Base-by-base conservation (phyloP, 2,329 filamentous ascomycete species). In the Phaeomoniella chlamydospora region DNA sequence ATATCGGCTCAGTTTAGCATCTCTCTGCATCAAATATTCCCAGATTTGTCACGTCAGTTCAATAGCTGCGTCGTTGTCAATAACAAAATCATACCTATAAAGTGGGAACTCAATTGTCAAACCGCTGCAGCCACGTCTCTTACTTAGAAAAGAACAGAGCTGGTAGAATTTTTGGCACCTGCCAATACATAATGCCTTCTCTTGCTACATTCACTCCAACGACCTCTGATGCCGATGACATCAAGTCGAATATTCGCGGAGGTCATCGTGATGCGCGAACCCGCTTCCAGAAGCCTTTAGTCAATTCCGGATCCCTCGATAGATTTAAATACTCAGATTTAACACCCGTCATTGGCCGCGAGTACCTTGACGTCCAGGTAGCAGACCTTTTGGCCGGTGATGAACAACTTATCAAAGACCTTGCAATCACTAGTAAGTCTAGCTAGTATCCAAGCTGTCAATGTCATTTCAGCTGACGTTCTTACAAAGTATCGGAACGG, bases 381-480 rank as follows among this genome's bases (percentile, higher is more conserved):
- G n/a, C 22, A 26, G 22, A 26, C 9, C 22, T 26, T 26, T n/a
- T 26, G 22, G 22, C 22, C 22, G 22, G 22, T 26, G 22, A 26
- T 0, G 75, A 82, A 36, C 69, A 74, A 31, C 57, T 79, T 14
- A 50, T 82, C 15, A 66, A 72, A 1, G 78, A 82, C 45, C 59
- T 84, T 0, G 78, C 75, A 22, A 74, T 80, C 40, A 77, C 72
- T 1, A 68, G 74, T 79, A 56, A 44, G 61, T 40, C 4, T 12
- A 11, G 6, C 5, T 5, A 37, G 35, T 13, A 15, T 11, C 33
- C 29, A 14, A 33, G 17, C n/a, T 11, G 15, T 14, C 2, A 19
- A n/a, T 14, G 12, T 13, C 3, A 32, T 29, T 15, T 41, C 10
- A 30, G 41, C n/a, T n/a, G n/a, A n/a, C n/a, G 22, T 26, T n/a